phyloP scores from a whole-genome alignment of 164 flowering plant genomes.

The Kingdonia uniflora region DNA sequence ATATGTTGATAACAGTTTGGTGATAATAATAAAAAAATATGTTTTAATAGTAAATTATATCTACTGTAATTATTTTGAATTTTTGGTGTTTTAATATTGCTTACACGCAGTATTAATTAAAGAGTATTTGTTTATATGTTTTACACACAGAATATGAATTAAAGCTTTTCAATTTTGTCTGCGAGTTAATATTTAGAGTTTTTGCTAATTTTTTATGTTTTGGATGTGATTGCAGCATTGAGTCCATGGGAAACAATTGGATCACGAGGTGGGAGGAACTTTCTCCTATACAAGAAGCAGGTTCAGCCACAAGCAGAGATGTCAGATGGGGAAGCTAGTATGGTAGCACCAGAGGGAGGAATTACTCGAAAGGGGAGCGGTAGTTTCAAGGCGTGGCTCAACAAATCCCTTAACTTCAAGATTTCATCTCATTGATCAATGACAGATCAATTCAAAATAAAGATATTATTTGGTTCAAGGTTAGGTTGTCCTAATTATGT shows the following conservation, averaged over 20 bases:
- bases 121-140: too few relatives aligned
- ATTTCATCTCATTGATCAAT: constrained; percentile 22
- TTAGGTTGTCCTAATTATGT: background rate
- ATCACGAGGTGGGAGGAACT: constrained; percentile 46
- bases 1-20: too few relatives aligned
- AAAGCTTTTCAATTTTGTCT: too few relatives aligned
- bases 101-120: too few relatives aligned
- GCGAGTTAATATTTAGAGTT: too few relatives aligned
- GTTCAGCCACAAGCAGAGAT: constrained; percentile 12
- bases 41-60: too few relatives aligned
- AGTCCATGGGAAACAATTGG: constrained; percentile 52
- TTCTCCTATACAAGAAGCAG: constrained; percentile 57
- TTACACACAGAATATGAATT: too few relatives aligned
- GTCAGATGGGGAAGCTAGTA: constrained; percentile 14
- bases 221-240: constrained; percentile 32
- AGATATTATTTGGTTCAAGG: background rate
- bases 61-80: too few relatives aligned
- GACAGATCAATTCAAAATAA: background rate
- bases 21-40: too few relatives aligned
- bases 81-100: too few relatives aligned
- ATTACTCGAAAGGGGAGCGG: constrained; percentile 13
- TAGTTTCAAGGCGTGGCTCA: constrained; percentile 43
- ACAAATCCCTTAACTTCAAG: constrained; percentile 28
- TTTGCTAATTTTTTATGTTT: background rate
- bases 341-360: constrained; percentile 7